A percentile compares a stretch with the other conserved stretches of the same genome.
Evolutionary conservation across 106 monocot genomes (phyloP).

Genomic region (Vanilla planifolia): DNA sequence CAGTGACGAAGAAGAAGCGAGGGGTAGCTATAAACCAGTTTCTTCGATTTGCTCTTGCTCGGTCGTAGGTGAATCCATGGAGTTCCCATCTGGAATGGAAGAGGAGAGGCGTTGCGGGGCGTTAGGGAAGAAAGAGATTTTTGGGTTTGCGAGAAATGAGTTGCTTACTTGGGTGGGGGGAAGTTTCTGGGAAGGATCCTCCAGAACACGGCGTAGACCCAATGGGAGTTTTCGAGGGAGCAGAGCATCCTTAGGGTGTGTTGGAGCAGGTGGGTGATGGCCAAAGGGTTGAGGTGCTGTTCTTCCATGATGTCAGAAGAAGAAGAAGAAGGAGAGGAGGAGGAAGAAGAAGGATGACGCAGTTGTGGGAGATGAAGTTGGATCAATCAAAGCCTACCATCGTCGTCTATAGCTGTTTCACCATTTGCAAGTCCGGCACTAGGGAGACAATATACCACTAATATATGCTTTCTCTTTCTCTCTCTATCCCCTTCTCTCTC

Average conservation of each 20-base stretch:
- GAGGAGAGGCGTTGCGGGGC: not conserved
- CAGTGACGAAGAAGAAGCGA: not conserved
- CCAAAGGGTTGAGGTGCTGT: conserved; percentile 41
- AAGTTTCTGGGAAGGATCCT: conserved; percentile 94
- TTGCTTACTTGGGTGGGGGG: conserved; percentile 87
- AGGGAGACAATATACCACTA: not conserved
- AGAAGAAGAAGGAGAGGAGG: no score
- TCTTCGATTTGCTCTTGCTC: conserved; percentile 69
- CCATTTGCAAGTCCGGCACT: conserved; percentile 3
- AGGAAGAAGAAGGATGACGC: no score
- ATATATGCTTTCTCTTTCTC: conserved; percentile 5
- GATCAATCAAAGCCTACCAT: no score
- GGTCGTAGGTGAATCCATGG: conserved; percentile 50
- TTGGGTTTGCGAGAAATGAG: not conserved
- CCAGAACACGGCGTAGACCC: conserved; percentile 99
- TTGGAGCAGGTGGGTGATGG: conserved; percentile 46
- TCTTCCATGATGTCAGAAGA: conserved; percentile 23
- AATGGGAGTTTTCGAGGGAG: conserved; percentile 61
- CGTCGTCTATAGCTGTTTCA: no score
- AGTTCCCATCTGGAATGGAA: conserved; percentile 62
- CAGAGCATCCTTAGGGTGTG: conserved; percentile 69
- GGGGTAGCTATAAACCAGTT: conserved; percentile 38
- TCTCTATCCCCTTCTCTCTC: not conserved
- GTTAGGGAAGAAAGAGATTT: not conserved
- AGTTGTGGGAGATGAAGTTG: not conserved